phyloP scores from a whole-genome alignment of 2,329 filamentous ascomycete species.

The Hymenoscyphus occultus region DNA sequence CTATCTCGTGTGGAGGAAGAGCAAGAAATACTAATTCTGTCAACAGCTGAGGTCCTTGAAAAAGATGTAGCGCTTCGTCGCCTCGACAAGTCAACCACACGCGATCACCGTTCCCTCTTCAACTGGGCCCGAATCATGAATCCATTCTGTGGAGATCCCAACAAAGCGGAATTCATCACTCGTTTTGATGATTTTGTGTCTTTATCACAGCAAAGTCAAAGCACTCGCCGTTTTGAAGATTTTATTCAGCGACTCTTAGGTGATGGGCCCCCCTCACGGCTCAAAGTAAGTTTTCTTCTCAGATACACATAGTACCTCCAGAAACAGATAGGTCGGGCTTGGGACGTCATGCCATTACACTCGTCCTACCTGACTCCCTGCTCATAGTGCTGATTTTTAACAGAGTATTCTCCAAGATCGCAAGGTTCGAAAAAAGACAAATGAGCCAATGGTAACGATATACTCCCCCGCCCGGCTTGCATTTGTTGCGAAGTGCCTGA shows the following conservation, averaged over 20 bases:
- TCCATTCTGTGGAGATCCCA: background rate
- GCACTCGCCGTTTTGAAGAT: background rate
- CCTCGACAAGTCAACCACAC: constrained; percentile 9
- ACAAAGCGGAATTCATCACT: constrained; percentile 12
- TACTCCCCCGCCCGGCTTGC: constrained; percentile 11
- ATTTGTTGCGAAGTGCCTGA: constrained; percentile 7
- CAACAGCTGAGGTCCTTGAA: background rate
- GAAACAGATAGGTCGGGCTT: no score
- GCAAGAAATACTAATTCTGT: background rate
- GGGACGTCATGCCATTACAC: no score
- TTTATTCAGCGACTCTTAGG: constrained; percentile 5
- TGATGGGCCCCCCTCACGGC: background rate
- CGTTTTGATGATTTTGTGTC: constrained; percentile 15
- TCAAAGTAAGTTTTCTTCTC: background rate
- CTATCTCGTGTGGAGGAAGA: background rate
- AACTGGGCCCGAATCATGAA: constrained; percentile 9
- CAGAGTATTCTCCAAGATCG: constrained; percentile 17
- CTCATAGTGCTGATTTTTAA: constrained; percentile 1
- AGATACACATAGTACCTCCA: background rate
- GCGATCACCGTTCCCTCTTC: constrained; percentile 4
- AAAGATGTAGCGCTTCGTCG: constrained; percentile 4
- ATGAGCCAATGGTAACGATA: constrained; percentile 9
- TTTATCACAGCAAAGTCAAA: background rate
- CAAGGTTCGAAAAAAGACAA: constrained; percentile 12
- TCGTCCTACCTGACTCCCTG: no score